Percentiles rank a stretch among this genome's conserved stretches.
Evolutionary conservation across 306 rosid species (phyloP).

Genomic region (Parietaria judaica): DNA sequence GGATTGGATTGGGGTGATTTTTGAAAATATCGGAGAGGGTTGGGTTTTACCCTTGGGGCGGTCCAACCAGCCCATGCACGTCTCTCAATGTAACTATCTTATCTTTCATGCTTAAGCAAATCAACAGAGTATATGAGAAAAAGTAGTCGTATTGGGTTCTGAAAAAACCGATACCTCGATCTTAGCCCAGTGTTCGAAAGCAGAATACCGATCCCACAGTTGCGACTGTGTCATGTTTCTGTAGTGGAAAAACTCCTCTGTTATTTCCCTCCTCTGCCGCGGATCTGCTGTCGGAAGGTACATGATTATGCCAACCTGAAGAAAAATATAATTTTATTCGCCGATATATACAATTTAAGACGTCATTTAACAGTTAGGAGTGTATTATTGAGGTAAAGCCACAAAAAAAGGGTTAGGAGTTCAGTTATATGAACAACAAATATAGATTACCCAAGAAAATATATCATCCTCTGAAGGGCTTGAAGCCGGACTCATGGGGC

Average conservation of each 20-base stretch:
- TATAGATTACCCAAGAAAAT: constrained; percentile 80
- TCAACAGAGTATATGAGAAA: neutral
- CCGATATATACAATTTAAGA: no score
- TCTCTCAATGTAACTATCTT: no score
- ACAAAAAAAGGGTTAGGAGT: neutral
- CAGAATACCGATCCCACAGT: constrained; percentile 74
- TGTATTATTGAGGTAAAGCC: neutral
- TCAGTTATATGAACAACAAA: neutral
- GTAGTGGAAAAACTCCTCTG: constrained; percentile 89
- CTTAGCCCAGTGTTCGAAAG: constrained; percentile 97
- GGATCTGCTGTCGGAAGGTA: constrained; percentile 86
- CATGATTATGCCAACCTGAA: constrained; percentile 96
- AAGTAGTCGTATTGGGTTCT: neutral
- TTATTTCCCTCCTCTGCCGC: constrained; percentile 86
- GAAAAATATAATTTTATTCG: constrained; percentile 9
- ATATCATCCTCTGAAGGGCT: constrained; percentile 67
- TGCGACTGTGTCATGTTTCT: constrained; percentile 49
- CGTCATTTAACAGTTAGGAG: neutral
- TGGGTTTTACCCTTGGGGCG: no score
- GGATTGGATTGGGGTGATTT: no score
- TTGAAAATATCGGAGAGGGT: no score
- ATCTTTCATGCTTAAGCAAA: neutral
- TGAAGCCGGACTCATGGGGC: constrained; percentile 95
- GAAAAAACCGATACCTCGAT: constrained; percentile 56
- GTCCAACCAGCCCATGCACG: no score